These are phyloP conservation scores for Exophiala alcalophila DNA, from an alignment of 2,329 filamentous ascomycete genomes.

Conservation along the genomic window DNA sequence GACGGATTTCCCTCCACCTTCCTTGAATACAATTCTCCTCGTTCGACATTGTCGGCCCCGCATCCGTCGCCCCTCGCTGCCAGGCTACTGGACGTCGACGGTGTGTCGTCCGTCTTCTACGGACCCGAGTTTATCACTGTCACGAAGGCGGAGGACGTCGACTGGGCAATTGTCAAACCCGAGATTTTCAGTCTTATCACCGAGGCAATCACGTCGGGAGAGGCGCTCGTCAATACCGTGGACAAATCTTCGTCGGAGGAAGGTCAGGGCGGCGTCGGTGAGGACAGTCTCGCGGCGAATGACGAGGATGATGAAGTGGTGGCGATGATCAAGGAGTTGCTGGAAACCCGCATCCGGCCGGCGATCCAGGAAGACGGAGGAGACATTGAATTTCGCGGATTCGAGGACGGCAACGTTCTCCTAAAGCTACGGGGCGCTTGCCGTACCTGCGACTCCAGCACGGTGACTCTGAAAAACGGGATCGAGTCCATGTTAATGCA, in stretches of 20 bases:
- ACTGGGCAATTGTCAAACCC: constrained; percentile 92
- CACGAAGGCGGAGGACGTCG: constrained; percentile 80
- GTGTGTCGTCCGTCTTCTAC: constrained; percentile 92
- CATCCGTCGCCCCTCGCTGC: constrained; percentile 89
- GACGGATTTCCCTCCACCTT: constrained; percentile 69
- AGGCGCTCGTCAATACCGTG: constrained; percentile 71
- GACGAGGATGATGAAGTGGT: constrained; percentile 93
- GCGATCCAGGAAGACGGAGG: constrained; percentile 97
- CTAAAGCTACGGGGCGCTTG: constrained; percentile 90
- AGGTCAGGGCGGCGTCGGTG: constrained; percentile 49
- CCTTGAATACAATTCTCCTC: constrained; percentile 86
- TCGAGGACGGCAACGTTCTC: constrained; percentile 78
- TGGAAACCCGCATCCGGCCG: constrained; percentile 91
- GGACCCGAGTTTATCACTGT: constrained; percentile 95
- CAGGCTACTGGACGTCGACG: constrained; percentile 87
- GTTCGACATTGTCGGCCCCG: constrained; percentile 81
- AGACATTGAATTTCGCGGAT: constrained; percentile 92
- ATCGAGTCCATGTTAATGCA: constrained; percentile 99
- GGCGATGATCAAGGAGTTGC: constrained; percentile 95
- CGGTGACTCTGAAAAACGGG: constrained; percentile 92
- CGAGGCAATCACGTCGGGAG: constrained; percentile 80
- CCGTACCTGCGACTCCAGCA: constrained; percentile 93
- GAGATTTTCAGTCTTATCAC: constrained; percentile 95
- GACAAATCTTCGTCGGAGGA: constrained; percentile 56
- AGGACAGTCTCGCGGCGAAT: constrained; percentile 75